Percentiles rank a stretch among this genome's conserved stretches.
phyloP scores from a whole-genome alignment of 495 filamentous ascomycete genomes.

The Aspergillus cavernicola region DNA sequence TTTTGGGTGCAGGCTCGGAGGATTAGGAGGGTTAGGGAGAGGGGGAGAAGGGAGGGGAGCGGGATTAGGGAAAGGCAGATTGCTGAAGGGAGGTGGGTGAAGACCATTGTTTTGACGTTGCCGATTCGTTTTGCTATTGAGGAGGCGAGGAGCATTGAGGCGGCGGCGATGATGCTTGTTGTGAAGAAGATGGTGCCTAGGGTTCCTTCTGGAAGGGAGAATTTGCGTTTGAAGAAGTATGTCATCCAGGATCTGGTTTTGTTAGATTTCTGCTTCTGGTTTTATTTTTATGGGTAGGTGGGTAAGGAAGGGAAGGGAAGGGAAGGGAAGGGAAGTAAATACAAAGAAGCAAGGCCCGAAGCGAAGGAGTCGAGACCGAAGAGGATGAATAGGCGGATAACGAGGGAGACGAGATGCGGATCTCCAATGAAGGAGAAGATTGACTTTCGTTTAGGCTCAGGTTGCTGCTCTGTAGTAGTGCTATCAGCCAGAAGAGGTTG shows the following conservation, averaged over 20 bases:
- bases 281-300: too few species aligned
- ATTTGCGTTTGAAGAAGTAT: constrained; percentile 76
- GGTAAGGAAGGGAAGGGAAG: too few species aligned
- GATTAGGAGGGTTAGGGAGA: constrained; percentile 61
- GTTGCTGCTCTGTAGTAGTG: background rate
- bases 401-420: constrained; percentile 51
- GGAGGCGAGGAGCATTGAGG: constrained; percentile 68
- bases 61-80: constrained; percentile 69
- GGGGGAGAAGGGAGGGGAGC: constrained; percentile 48
- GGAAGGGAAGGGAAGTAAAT: too few species aligned
- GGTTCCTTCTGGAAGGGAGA: constrained; percentile 61
- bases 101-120: constrained; percentile 82
- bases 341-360: constrained; percentile 71
- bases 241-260: constrained; percentile 59
- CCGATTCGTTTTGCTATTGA: constrained; percentile 75
- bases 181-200: constrained; percentile 68
- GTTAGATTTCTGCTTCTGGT: background rate
- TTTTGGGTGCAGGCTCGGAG: constrained; percentile 66
- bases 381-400: constrained; percentile 69
- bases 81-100: constrained; percentile 75
- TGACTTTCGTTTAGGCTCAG: constrained; percentile 20
- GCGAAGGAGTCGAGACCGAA: constrained; percentile 77
- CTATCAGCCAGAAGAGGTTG: constrained; percentile 45
- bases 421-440: constrained; percentile 51
- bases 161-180: constrained; percentile 61